Evolutionary conservation across 768 basidiomycete species (phyloP), one percentile per base, ranked within the genome.

Genomic region (Dacryopinax primogenitus): DNA sequence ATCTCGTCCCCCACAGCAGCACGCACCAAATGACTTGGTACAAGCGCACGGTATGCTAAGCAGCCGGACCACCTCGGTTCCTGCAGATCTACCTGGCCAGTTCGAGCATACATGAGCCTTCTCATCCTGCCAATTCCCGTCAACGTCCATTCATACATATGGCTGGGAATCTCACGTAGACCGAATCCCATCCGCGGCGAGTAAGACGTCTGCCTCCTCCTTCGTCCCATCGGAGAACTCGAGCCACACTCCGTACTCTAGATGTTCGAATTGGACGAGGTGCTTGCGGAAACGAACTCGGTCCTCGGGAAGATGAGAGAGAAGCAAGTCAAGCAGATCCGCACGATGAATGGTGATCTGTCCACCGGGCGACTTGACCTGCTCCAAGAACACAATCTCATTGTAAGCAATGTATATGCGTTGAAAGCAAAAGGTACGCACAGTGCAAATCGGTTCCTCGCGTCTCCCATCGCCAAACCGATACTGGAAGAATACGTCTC

Each of bases 131-230:
- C 15, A n/a, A n/a, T n/a, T n/a, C n/a, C n/a, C n/a, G n/a, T n/a
- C n/a, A n/a, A n/a, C n/a, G n/a, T n/a, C n/a, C n/a, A n/a, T n/a
- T n/a, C n/a, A n/a, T n/a, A n/a, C n/a, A n/a, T n/a, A n/a, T n/a
- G n/a, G n/a, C n/a, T n/a, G n/a, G n/a, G n/a, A n/a, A n/a, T 44
- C 51, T 58, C 51, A 58, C 51, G 51, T 58, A 3, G 51, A 58
- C 51, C 32, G 26, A 30, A 58, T 58, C 51, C 51, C 51, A 30
- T 58, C 51, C 51, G 51, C 51, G 9, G 26, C 51, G 11, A 58
- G 26, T 23, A 58, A 30, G 4, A 58, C 51, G 18, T 58, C 51
- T 13, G 26, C 26, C 30, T 58, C 51, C 51, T 58, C 13, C 13
- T 18, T 13, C 18, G 51, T 58, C 13, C 51, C 51, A 30, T 58